Evolutionary conservation across 305 asterid genomes (phyloP).

Genomic region (Fraxinus ornus): DNA sequence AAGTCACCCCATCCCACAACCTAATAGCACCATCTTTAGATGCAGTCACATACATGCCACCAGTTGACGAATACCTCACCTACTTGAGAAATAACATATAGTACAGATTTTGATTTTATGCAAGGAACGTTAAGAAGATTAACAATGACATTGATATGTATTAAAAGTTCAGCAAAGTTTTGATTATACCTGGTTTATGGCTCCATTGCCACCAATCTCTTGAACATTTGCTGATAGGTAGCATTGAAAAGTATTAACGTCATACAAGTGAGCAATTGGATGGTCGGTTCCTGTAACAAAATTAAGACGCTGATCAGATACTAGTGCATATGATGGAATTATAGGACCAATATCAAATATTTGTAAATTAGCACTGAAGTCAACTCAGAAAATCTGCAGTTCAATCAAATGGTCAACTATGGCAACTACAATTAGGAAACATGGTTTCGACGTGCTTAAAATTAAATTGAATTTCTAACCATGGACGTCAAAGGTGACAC

Average conservation of each 20-base stretch:
- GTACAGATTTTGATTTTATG: constrained; percentile 9
- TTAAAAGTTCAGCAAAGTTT: constrained; percentile 2
- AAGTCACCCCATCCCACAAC: constrained; percentile 82
- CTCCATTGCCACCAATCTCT: constrained; percentile 61
- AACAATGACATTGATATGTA: neutral
- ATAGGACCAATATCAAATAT: neutral
- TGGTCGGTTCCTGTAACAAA: constrained; percentile 78
- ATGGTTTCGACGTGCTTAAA: neutral
- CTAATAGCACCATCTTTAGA: constrained; percentile 80
- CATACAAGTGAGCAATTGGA: constrained; percentile 72
- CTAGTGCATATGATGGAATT: constrained; percentile 3
- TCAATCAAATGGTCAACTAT: neutral
- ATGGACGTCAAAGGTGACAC: neutral
- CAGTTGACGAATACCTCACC: constrained; percentile 78
- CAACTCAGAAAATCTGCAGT: neutral
- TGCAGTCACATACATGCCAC: constrained; percentile 82
- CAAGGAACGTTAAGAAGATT: neutral
- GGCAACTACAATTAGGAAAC: constrained; percentile 8
- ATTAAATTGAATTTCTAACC: neutral
- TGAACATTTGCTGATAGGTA: constrained; percentile 66
- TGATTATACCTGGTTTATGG: constrained; percentile 68
- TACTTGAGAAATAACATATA: constrained; percentile 27
- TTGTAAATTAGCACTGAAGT: neutral
- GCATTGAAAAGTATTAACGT: constrained; percentile 80
- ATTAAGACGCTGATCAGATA: constrained; percentile 11